phyloP scores from a whole-genome alignment of 371 early-diverging fungal species.

The Mucor irregularis region DNA sequence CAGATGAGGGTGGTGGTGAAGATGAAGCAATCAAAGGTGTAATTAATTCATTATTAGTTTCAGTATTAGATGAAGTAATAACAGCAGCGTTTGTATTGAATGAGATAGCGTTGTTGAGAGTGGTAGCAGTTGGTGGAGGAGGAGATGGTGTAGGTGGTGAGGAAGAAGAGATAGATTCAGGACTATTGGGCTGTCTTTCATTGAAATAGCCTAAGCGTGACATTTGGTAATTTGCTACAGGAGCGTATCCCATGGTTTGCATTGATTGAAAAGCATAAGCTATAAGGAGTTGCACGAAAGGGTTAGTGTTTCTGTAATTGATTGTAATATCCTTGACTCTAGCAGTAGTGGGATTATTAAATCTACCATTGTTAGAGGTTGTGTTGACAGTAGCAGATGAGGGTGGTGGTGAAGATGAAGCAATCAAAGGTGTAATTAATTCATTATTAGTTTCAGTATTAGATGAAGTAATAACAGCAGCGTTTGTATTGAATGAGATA shows the following conservation, averaged over 20 bases:
- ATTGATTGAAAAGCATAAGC: slow-evolving; percentile 43
- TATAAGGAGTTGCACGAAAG: no score
- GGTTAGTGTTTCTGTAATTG: no score
- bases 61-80: slow-evolving; percentile 1
- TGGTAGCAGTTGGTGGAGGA: slow-evolving; percentile 10
- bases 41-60: slow-evolving; percentile 4
- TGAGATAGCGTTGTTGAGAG: neutral
- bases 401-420: slow-evolving; percentile 17
- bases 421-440: slow-evolving; percentile 2
- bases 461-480: neutral
- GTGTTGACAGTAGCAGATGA: neutral
- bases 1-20: slow-evolving; percentile 4
- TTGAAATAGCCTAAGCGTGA: slow-evolving; percentile 30
- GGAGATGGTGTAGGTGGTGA: slow-evolving; percentile 30
- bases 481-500: neutral
- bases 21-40: slow-evolving; percentile 16
- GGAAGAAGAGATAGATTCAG: slow-evolving; percentile 39
- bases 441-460: slow-evolving; percentile 7
- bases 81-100: neutral
- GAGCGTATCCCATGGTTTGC: slow-evolving; percentile 29
- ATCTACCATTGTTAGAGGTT: slow-evolving; percentile 7
- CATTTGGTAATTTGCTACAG: slow-evolving; percentile 27
- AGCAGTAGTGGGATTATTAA: slow-evolving; percentile 37
- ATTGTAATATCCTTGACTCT: slow-evolving; percentile 55
- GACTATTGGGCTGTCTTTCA: slow-evolving; percentile 30